phyloP scores from a whole-genome alignment of 345 rosid species.

The Rhodamnia argentea region DNA sequence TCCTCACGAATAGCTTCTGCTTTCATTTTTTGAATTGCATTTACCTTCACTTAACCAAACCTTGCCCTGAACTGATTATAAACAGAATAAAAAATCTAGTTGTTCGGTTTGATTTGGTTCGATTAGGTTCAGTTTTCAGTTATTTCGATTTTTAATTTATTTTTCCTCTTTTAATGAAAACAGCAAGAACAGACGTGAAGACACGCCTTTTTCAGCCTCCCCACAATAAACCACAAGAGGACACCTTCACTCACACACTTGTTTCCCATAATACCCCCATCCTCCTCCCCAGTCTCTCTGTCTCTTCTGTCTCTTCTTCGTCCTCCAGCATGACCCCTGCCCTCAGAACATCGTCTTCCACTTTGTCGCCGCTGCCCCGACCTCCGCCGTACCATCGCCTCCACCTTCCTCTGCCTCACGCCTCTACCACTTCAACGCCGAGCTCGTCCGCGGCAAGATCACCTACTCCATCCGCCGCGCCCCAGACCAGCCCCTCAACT shows the following conservation, averaged over 20 bases:
- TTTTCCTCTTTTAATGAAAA: background rate
- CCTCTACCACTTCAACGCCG: no score
- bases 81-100: no score
- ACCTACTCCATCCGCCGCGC: slow-evolving; percentile 69
- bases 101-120: no score
- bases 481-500: slow-evolving; percentile 77
- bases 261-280: slow-evolving; percentile 24
- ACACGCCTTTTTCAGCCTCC: background rate
- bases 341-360: slow-evolving; percentile 87
- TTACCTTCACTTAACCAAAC: no score
- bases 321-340: slow-evolving; percentile 74
- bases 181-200: background rate
- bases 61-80: no score
- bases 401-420: slow-evolving; percentile 64
- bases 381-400: slow-evolving; percentile 44
- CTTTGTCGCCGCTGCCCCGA: slow-evolving; percentile 49
- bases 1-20: no score
- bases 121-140: no score
- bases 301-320: slow-evolving; percentile 54
- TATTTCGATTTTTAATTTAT: no score
- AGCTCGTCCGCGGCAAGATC: slow-evolving; percentile 55
- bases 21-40: no score
- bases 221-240: background rate
- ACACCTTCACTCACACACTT: background rate
- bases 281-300: background rate